Conservation (phyloP, 2,329 filamentous ascomycete genomes). For the Phaeosphaeria sp. region DNA sequence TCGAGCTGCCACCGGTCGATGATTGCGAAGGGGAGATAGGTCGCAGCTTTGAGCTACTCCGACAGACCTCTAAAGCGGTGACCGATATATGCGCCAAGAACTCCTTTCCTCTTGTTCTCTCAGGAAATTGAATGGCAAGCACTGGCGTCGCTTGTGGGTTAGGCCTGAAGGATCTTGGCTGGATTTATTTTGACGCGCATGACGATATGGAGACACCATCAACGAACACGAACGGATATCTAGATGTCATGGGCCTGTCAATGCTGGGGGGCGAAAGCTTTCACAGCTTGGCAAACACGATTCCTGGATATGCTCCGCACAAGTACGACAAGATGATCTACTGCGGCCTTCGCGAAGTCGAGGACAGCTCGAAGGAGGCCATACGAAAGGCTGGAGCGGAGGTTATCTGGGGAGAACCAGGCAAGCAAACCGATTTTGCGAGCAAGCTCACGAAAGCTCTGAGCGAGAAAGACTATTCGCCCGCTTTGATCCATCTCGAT, state of each 20-base stretch:
- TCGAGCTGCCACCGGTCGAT: slow-evolving; percentile 39
- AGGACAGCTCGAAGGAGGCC: slow-evolving; percentile 32
- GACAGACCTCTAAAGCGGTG: slow-evolving; percentile 45
- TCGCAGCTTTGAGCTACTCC: slow-evolving; percentile 49
- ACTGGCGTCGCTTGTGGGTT: slow-evolving; percentile 49
- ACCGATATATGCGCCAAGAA: slow-evolving; percentile 24
- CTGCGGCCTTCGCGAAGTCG: slow-evolving; percentile 36
- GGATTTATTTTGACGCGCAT: slow-evolving; percentile 55
- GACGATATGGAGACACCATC: slow-evolving; percentile 51
- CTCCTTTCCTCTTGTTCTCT: slow-evolving; percentile 50
- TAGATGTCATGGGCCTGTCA: slow-evolving; percentile 47
- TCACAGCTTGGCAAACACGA: slow-evolving; percentile 38
- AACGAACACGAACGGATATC: slow-evolving; percentile 46
- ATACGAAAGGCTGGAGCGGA: slow-evolving; percentile 37
- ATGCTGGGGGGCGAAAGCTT: slow-evolving; percentile 48
- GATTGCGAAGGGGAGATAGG: slow-evolving; percentile 51
- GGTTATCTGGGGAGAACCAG: slow-evolving; percentile 18
- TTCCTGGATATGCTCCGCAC: slow-evolving; percentile 34
- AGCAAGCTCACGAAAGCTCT: slow-evolving; percentile 6
- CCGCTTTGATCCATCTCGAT: slow-evolving; percentile 46
- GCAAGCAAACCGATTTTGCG: slow-evolving; percentile 9
- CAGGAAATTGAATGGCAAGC: slow-evolving; percentile 50
- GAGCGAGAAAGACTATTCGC: slow-evolving; percentile 3
- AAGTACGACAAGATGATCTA: slow-evolving; percentile 21
- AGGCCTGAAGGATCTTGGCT: slow-evolving; percentile 24